phyloP scores from a whole-genome alignment of 371 early-diverging fungal species.

The Lichtheimia ornata region DNA sequence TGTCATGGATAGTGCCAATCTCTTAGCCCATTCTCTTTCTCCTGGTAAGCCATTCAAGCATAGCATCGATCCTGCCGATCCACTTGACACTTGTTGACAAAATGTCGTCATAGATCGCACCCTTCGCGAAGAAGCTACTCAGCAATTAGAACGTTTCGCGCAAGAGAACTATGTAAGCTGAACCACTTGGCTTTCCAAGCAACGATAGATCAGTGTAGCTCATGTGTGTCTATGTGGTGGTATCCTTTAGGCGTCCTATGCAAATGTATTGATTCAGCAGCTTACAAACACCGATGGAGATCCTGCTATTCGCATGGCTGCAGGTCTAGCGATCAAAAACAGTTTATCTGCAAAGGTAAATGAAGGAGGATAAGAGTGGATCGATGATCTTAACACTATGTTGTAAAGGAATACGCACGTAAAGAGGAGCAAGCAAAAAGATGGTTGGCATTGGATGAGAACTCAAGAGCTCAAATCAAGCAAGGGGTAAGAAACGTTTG shows the following conservation, averaged over 20 bases:
- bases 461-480: conserved; percentile 52
- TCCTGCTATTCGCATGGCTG: conserved; percentile 70
- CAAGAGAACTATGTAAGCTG: conserved; percentile 79
- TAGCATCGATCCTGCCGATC: neutral
- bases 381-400: conserved; percentile 3
- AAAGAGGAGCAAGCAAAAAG: conserved; percentile 68
- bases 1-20: conserved; percentile 69
- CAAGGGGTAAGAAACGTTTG: conserved; percentile 43
- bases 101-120: conserved; percentile 9
- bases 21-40: conserved; percentile 76
- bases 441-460: conserved; percentile 72
- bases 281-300: conserved; percentile 74
- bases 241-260: conserved; percentile 70
- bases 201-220: neutral
- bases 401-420: conserved; percentile 59
- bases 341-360: conserved; percentile 82
- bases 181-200: neutral
- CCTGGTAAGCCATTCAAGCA: conserved; percentile 46
- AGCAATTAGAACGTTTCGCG: conserved; percentile 71
- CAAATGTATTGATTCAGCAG: conserved; percentile 76
- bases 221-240: conserved; percentile 6
- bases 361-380: neutral
- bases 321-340: conserved; percentile 93
- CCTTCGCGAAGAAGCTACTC: conserved; percentile 78
- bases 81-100: neutral